These are phyloP conservation scores for Boechera stricta DNA, from an alignment of 345 rosid genomes.

Conservation along the genomic window DNA sequence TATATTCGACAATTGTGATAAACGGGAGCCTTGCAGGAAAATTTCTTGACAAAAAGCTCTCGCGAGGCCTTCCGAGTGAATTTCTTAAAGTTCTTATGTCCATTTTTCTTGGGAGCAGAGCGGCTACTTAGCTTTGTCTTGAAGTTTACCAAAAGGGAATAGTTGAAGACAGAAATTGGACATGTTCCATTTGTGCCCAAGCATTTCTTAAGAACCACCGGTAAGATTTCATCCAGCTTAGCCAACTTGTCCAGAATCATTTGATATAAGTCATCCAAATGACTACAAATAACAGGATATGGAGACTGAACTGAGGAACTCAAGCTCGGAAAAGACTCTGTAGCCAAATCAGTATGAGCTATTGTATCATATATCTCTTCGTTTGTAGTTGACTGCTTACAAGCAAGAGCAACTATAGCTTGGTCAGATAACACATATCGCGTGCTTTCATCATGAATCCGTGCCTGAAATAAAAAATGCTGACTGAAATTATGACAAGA, in stretches of 20 bases:
- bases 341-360: conserved; percentile 63
- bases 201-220: conserved; percentile 64
- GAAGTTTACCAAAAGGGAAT: conserved; percentile 64
- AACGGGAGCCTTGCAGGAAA: conserved; percentile 97
- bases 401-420: conserved; percentile 72
- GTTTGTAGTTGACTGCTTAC: conserved; percentile 51
- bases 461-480: conserved; percentile 59
- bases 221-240: conserved; percentile 54
- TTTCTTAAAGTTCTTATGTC: conserved; percentile 57
- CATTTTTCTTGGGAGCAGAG: conserved; percentile 57
- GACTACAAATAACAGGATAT: conserved; percentile 74
- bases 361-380: conserved; percentile 56
- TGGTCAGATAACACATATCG: conserved; percentile 84
- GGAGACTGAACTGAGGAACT: conserved; percentile 59
- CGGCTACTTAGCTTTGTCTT: conserved; percentile 50
- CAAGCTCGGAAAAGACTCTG: conserved; percentile 50
- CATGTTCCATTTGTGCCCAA: conserved; percentile 81
- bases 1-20: conserved; percentile 95
- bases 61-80: conserved; percentile 75
- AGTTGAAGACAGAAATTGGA: conserved; percentile 71
- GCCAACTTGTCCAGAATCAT: conserved; percentile 53
- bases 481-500: conserved; percentile 5
- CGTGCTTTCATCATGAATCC: conserved; percentile 91
- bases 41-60: conserved; percentile 80
- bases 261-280: conserved; percentile 59